Base-by-base conservation (phyloP, 2,329 filamentous ascomycete species). In the Chrysoporthe cubensis region DNA sequence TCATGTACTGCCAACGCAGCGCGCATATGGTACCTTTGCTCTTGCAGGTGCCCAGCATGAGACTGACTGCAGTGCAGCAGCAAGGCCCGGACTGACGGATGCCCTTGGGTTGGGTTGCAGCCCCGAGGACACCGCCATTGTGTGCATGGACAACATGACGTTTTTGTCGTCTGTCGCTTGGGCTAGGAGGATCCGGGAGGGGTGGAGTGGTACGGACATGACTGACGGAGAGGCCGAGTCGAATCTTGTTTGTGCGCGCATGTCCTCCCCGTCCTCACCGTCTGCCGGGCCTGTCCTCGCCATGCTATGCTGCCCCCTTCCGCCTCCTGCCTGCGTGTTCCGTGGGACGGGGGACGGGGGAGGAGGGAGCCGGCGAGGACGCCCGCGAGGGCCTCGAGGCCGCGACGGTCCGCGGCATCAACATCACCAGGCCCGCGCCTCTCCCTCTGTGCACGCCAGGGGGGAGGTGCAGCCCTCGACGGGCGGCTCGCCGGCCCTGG, bases 1-100 rank as follows among this genome's bases (percentile, higher is more conserved):
- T 69, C 69, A 74, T 76, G 74, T 74, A 75, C 68, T 75, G 75
- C 75, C 75, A 76, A 68, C 59, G 32, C 59, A 61, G 59, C 59
- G n/a, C 75, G 71, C 74, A 76, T 64, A 61, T 62, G 54, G 65
- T 56, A 62, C 71, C 72, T 61, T 34, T 61, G 43, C 42, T 16
- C 42, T 5, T 61, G 59, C 59, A 61, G 59, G 21, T 61, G 70
- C 63, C 69, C 67, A 67, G 69, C 67, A 62, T 57, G 50, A 66
- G 71, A 66, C 54, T 58, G 61, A 40, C 60, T 50, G 62, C 62
- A 48, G 44, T 42, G 59, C 64, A 44, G 46, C 57, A 65, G 46
- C 65, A 62, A 43, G 43, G 43, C 11, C 62, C 42, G 37, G 26
- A 65, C 59, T 60, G 57, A 60, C 26, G 42, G 57, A 37, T 40